Evolutionary conservation across 495 filamentous ascomycete genomes (phyloP), one percentile per base, ranked within the genome.

Genomic region (Tetracladium setigerum): DNA sequence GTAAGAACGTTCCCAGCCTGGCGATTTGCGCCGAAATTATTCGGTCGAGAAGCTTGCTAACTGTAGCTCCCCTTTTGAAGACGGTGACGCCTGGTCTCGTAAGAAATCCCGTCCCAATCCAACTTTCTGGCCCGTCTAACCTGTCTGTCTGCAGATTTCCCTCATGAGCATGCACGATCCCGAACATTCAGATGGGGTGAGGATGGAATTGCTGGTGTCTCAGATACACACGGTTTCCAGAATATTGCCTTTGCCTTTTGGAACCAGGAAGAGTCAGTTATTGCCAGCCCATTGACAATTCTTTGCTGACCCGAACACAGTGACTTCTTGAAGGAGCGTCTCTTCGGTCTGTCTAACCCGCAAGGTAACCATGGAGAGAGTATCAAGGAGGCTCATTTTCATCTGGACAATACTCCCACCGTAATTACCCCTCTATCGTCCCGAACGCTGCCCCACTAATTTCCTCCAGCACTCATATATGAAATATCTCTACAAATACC

Each of bases 401-500:
- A 97, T 64, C 66, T 95, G 42, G 91, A 97, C 63, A 97, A 97
- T 61, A 94, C 86, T 19, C 91, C 91, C 65, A 73, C 67, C 41
- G 71, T 74, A 67, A 55, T 68, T 47, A 43, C 18, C 32, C 59
- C 22, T 39, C 17, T 16, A 14, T 14, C 19, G 30, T 39, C 31
- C 35, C 13, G 9, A 27, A 24, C 16, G 15, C 32, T 27, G 7
- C 15, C 1, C 49, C 6, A 41, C 49, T 59, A 50, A 62, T 49
- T 41, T 46, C 18, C 31, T 52, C 30, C 60, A 89, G 84, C 91
- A 97, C 66, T 95, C 91, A 16, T 97, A 97, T 70, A 97, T 97
- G 91, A 97, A 97, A 64, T 92, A 79, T 57, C 82, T 95, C 52
- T 97, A 97, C 76, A 97, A 96, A 64, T 95, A 95, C 56, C 91